These are phyloP conservation scores for Trichosporon sp. DNA, from an alignment of 1,284 basidiomycete species.

Conservation along the genomic window DNA sequence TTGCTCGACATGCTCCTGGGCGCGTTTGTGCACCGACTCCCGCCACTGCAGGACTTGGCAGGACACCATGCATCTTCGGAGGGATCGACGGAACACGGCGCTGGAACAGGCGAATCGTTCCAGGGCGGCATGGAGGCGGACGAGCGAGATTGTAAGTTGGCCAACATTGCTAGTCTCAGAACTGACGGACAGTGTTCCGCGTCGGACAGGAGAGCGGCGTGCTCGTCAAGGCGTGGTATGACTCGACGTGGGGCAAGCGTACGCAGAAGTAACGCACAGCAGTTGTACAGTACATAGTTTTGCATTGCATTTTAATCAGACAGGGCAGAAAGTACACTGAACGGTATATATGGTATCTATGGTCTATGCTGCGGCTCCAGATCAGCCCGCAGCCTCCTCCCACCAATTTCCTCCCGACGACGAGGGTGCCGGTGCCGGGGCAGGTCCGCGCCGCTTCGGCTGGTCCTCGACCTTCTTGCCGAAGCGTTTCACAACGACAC, in stretches of 20 bases:
- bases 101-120: constrained; percentile 67
- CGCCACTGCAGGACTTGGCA: constrained; percentile 82
- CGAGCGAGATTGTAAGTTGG: constrained; percentile 75
- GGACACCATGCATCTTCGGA: constrained; percentile 75
- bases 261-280: neutral
- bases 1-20: constrained; percentile 65
- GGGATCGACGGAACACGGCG: constrained; percentile 55
- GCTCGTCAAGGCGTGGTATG: constrained; percentile 78
- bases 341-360: neutral
- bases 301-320: constrained; percentile 14
- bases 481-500: constrained; percentile 62
- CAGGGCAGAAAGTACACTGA: constrained; percentile 2
- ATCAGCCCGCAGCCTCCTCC: constrained; percentile 29
- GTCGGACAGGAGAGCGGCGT: constrained; percentile 78
- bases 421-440: constrained; percentile 23
- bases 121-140: constrained; percentile 84
- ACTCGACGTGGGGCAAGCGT: constrained; percentile 52
- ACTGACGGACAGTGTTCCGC: constrained; percentile 66
- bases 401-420: constrained; percentile 27
- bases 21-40: constrained; percentile 74
- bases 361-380: neutral
- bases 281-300: constrained; percentile 18
- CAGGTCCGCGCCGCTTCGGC: constrained; percentile 27
- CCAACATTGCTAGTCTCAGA: neutral
- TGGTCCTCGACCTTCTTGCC: constrained; percentile 43